These are phyloP conservation scores for Candida loeiensis DNA, from an alignment of 805 yeast genomes.

Conservation along the genomic window DNA sequence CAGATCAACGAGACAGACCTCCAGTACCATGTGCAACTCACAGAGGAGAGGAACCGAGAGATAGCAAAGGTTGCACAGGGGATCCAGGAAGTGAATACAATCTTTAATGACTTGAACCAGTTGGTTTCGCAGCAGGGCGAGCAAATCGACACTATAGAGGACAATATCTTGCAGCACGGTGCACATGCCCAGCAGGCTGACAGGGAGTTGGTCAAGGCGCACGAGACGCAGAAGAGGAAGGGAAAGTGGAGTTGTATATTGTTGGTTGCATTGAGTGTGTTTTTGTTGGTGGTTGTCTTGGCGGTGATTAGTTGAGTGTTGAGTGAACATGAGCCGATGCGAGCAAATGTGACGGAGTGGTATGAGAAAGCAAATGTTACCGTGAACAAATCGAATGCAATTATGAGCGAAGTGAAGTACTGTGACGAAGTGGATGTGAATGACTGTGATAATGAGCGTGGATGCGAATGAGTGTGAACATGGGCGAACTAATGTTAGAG, in stretches of 20 bases:
- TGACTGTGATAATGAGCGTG: too few relatives aligned
- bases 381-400: too few relatives aligned
- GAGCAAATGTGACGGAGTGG: too few relatives aligned
- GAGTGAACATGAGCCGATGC: not conserved
- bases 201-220: conserved; percentile 68
- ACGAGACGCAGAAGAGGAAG: conserved; percentile 65
- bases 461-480: too few relatives aligned
- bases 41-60: conserved; percentile 72
- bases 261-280: conserved; percentile 53
- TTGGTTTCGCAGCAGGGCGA: conserved; percentile 82
- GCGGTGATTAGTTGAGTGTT: conserved; percentile 43
- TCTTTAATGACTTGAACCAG: conserved; percentile 74
- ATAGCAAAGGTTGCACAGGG: conserved; percentile 72
- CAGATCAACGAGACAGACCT: conserved; percentile 47
- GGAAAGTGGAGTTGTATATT: conserved; percentile 73
- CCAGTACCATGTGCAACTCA: conserved; percentile 59
- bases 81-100: conserved; percentile 78
- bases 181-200: conserved; percentile 67
- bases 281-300: conserved; percentile 56
- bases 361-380: too few relatives aligned
- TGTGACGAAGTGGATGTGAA: too few relatives aligned
- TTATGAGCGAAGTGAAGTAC: too few relatives aligned
- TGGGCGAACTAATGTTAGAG: too few relatives aligned
- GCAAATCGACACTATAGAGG: conserved; percentile 80
- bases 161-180: conserved; percentile 62